Evolutionary conservation across 2,329 filamentous ascomycete genomes (phyloP).

Genomic region (Penicillium fuscoglaucum): DNA sequence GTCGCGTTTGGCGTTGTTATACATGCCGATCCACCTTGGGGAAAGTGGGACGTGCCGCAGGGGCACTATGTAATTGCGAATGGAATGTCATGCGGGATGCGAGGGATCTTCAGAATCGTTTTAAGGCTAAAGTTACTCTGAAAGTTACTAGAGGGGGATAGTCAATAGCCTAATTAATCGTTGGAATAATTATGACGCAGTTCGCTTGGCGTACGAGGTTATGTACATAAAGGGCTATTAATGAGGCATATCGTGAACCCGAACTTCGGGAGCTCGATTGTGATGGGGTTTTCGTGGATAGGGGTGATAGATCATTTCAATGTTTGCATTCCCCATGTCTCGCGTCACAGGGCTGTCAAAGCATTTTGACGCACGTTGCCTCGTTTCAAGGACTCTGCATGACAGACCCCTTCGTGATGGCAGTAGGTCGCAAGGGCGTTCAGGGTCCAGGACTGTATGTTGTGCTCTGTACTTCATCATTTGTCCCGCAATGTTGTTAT

Average conservation of each 20-base stretch:
- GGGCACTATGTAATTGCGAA: slow-evolving; percentile 10
- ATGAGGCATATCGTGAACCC: neutral
- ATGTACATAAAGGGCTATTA: neutral
- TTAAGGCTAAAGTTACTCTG: neutral
- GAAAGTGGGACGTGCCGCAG: slow-evolving; percentile 24
- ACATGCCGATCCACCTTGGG: slow-evolving; percentile 20
- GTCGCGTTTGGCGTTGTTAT: slow-evolving; percentile 12
- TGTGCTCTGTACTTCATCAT: no score
- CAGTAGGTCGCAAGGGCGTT: neutral
- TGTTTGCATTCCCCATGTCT: slow-evolving; percentile 18
- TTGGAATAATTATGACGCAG: neutral
- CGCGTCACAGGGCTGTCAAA: slow-evolving; percentile 23
- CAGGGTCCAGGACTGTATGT: neutral
- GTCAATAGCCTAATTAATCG: neutral
- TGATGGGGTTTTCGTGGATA: neutral
- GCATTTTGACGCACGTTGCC: slow-evolving; percentile 1
- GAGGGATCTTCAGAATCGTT: slow-evolving; percentile 13
- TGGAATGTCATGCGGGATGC: slow-evolving; percentile 21
- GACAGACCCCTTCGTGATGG: slow-evolving; percentile 19
- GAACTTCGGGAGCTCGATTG: no score
- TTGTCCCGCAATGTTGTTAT: neutral
- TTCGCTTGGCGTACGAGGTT: neutral
- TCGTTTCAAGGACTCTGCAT: slow-evolving; percentile 11
- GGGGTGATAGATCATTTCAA: neutral
- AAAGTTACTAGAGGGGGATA: neutral